These are phyloP conservation scores for Forsythia suspensa DNA, from an alignment of 257 asterid species.

Conservation along the genomic window DNA sequence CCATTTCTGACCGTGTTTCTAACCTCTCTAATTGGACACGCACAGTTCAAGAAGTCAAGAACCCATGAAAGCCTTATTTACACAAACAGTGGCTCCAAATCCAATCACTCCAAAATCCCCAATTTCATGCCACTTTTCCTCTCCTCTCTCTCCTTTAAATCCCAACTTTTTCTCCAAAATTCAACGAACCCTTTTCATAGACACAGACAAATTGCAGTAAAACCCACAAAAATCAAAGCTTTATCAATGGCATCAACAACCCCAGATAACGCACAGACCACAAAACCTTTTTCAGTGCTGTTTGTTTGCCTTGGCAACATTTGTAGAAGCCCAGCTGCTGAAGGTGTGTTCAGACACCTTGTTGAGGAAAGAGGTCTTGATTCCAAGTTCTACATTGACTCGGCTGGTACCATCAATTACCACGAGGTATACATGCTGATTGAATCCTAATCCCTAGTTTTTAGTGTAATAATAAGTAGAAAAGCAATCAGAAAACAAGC, in stretches of 20 bases:
- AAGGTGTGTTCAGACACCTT: constrained; percentile 79
- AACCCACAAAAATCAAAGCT: constrained; percentile 27
- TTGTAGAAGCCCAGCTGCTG: constrained; percentile 98
- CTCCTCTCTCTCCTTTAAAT: constrained; percentile 15
- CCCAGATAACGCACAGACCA: constrained; percentile 27
- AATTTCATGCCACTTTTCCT: constrained; percentile 23
- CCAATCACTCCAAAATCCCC: constrained; percentile 25
- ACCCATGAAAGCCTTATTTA: constrained; percentile 48
- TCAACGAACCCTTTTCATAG: constrained; percentile 3
- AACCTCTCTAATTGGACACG: neutral
- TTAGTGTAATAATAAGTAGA: neutral
- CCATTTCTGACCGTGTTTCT: neutral
- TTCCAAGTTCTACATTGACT: constrained; percentile 68
- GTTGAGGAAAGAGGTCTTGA: constrained; percentile 61
- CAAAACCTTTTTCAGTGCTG: constrained; percentile 65
- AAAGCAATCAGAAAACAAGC: too few species aligned
- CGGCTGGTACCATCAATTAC: constrained; percentile 90
- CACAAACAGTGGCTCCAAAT: neutral
- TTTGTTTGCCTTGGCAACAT: constrained; percentile 98
- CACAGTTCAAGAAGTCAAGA: neutral
- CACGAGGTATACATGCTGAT: constrained; percentile 56
- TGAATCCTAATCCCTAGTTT: neutral
- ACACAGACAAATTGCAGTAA: constrained; percentile 13
- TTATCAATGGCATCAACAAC: constrained; percentile 63
- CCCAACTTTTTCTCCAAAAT: constrained; percentile 30